Evolutionary conservation across 441 rosid species (phyloP).

Genomic region (Corymbia calophylla): DNA sequence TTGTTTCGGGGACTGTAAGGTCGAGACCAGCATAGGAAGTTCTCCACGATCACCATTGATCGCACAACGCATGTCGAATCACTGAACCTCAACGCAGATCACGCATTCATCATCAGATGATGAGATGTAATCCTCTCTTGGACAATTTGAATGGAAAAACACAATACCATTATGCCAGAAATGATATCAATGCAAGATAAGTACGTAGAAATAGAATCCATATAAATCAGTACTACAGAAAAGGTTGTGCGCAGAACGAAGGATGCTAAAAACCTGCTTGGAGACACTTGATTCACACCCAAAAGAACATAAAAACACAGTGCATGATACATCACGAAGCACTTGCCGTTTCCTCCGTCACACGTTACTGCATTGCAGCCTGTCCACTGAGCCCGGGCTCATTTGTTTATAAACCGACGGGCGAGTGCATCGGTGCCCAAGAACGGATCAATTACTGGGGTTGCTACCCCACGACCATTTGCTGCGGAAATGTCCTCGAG

Average conservation of each 20-base stretch:
- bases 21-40: background rate
- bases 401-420: conserved; percentile 38
- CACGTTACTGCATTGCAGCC: conserved; percentile 20
- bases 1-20: background rate
- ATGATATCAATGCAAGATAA: background rate
- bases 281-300: background rate
- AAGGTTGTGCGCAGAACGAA: background rate
- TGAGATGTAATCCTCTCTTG: background rate
- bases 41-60: background rate
- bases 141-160: background rate
- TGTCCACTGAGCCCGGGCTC: conserved; percentile 23
- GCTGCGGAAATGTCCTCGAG: conserved; percentile 42
- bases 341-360: background rate
- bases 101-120: background rate
- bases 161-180: background rate
- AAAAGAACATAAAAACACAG: background rate
- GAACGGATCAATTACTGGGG: conserved; percentile 21
- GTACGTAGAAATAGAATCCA: background rate
- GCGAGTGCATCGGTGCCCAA: conserved; percentile 25
- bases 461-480: conserved; percentile 24
- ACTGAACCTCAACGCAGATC: background rate
- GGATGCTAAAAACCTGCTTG: background rate
- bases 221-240: background rate
- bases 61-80: background rate
- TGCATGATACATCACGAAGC: background rate